A percentile compares a stretch with the other conserved stretches of the same genome.
Evolutionary conservation across 345 rosid genomes (phyloP).

Genomic region (Microthlaspi erraticum): DNA sequence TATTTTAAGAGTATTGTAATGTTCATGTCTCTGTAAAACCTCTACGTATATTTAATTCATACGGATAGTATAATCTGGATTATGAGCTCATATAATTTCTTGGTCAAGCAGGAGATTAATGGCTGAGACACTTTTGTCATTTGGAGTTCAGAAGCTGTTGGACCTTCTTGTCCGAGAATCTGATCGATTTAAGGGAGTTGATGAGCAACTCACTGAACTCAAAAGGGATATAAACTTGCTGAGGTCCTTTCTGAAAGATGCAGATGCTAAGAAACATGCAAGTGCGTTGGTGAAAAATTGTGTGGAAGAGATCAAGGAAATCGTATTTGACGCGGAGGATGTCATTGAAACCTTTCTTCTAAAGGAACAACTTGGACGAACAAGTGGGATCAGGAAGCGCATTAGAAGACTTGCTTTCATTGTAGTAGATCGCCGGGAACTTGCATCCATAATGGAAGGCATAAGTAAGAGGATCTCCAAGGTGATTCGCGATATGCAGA

Average conservation of each 20-base stretch:
- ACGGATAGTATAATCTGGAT: no score
- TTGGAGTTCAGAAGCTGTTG: slow-evolving; percentile 39
- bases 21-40: no score
- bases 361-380: neutral
- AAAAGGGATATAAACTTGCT: slow-evolving; percentile 39
- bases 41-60: no score
- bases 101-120: slow-evolving; percentile 24
- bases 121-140: slow-evolving; percentile 48
- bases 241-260: slow-evolving; percentile 49
- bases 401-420: neutral
- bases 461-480: slow-evolving; percentile 24
- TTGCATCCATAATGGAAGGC: neutral
- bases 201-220: slow-evolving; percentile 27
- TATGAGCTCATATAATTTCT: neutral
- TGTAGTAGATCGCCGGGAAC: neutral
- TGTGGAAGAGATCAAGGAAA: slow-evolving; percentile 41
- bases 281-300: slow-evolving; percentile 38
- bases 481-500: neutral
- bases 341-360: slow-evolving; percentile 37
- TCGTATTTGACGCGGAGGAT: slow-evolving; percentile 41
- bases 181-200: slow-evolving; percentile 35
- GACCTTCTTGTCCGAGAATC: slow-evolving; percentile 42
- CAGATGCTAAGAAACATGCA: slow-evolving; percentile 46
- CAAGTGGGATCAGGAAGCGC: neutral
- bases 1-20: no score